Percentiles rank a stretch among this genome's conserved stretches.
phyloP scores from a whole-genome alignment of 2,329 filamentous ascomycete genomes.

The Chrysoporthe austroafricana region DNA sequence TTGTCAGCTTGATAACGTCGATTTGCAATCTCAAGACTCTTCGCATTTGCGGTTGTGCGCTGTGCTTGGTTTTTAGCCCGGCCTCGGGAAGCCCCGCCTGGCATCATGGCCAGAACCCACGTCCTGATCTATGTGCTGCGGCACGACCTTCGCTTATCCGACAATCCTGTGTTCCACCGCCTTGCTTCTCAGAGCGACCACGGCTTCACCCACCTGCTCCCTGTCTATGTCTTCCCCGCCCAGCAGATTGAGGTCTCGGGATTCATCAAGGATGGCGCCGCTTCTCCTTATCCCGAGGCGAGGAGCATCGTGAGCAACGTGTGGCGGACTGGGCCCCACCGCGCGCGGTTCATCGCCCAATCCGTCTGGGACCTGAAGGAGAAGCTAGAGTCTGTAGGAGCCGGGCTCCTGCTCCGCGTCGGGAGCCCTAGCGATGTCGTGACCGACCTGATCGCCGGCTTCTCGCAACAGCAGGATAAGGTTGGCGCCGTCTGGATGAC shows the following conservation, averaged over 20 bases:
- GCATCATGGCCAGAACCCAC: constrained; percentile 42
- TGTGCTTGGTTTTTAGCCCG: neutral
- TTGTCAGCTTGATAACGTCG: neutral
- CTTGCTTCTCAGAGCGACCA: constrained; percentile 53
- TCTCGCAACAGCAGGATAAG: constrained; percentile 46
- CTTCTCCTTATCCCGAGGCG: constrained; percentile 71
- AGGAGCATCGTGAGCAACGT: constrained; percentile 67
- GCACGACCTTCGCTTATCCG: constrained; percentile 71
- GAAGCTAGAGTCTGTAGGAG: constrained; percentile 61
- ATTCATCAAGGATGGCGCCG: constrained; percentile 59
- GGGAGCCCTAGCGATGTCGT: constrained; percentile 65
- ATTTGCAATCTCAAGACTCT: neutral
- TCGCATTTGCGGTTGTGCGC: neutral
- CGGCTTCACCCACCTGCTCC: constrained; percentile 70
- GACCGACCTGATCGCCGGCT: constrained; percentile 55
- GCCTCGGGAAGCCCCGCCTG: neutral
- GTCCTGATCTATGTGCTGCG: constrained; percentile 73
- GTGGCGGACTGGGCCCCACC: constrained; percentile 74
- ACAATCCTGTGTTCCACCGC: constrained; percentile 74
- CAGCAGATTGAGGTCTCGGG: constrained; percentile 77
- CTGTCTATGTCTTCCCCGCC: constrained; percentile 70
- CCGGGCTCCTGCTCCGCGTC: constrained; percentile 65
- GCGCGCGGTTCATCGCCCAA: constrained; percentile 73
- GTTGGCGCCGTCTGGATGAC: constrained; percentile 76
- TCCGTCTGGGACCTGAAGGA: constrained; percentile 74